Percentiles rank a stretch among this genome's conserved stretches.
Conservation (phyloP, 148 eudicot species). For the Amaranthus palmeri region DNA sequence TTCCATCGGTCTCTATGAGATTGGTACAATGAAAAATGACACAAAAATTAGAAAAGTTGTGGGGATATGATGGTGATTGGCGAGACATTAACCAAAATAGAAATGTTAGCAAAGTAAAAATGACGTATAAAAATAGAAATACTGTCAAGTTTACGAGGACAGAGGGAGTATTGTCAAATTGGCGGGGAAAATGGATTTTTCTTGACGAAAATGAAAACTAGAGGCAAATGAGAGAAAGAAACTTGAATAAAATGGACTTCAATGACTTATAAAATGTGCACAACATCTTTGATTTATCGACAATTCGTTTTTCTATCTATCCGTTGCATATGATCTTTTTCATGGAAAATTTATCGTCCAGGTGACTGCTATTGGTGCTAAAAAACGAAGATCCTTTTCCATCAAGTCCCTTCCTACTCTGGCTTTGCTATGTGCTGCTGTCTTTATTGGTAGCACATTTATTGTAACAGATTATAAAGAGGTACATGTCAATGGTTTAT, state of each 20-base stretch:
- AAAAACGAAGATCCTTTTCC: conserved; percentile 29
- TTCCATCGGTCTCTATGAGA: too few species aligned
- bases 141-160: too few species aligned
- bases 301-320: too few species aligned
- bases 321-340: too few species aligned
- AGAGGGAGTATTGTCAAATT: too few species aligned
- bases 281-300: neutral
- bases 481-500: conserved; percentile 28
- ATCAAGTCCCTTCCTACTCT: conserved; percentile 32
- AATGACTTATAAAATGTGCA: neutral
- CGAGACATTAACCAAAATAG: too few species aligned
- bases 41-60: too few species aligned
- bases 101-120: too few species aligned
- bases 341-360: conserved; percentile 8
- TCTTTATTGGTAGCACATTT: conserved; percentile 41
- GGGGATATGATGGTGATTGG: too few species aligned
- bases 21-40: too few species aligned
- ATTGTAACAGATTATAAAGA: conserved; percentile 36
- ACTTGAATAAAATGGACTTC: neutral
- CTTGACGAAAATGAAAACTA: neutral
- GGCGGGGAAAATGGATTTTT: neutral
- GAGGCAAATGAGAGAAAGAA: neutral
- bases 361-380: conserved; percentile 21
- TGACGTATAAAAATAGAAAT: too few species aligned
- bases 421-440: conserved; percentile 39